Base-by-base conservation (phyloP, 2,329 filamentous ascomycete species). In the Cordyceps militaris region DNA sequence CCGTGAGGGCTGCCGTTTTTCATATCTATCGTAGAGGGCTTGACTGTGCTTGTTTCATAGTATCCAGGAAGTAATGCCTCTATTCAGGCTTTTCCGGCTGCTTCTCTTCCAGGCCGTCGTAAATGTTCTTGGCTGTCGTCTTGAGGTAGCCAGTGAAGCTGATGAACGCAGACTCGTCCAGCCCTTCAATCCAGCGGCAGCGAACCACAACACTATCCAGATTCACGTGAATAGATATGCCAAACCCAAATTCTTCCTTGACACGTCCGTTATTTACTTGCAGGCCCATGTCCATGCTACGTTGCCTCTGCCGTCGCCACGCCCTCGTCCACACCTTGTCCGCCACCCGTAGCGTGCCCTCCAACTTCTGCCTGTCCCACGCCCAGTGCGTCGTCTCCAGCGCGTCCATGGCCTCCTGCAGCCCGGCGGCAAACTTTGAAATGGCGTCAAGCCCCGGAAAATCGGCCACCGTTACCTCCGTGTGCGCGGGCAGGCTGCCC, bases 121-220 rank as follows among this genome's bases (percentile, higher is more conserved):
- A 23, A 9, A 47, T 14, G 8, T 55, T 54, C 43, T 61, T 61
- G 1, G 61, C 65, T 4, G 66, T 76, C 9, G 67, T 61, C 69
- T 85, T 88, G 46, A 95, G 62, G 75, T 92, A 91, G 0, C 90
- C 91, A 60, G 85, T 87, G 61, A 99, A 91, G 68, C 92, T 97
- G 72, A 95, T 89, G 70, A 93, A 96, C 0, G 94, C 67, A 0
- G 85, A 78, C 19, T 81, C 76, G 63, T 96, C 88, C 6, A 78
- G 76, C 0, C 94, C 93, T 64, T 89, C 85, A 1, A 90, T 67
- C 92, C 71, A 74, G 32, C 88, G 78, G 56, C 88, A 75, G 4
- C 71, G 63, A 4, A 87, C 73, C 2, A 67, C 70, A 0, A 85
- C 74, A 19, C 71, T 67, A 1, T 67, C 64, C 52, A 69, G 68